Evolutionary conservation across 2,329 filamentous ascomycete genomes (phyloP).

Genomic region (Verruconis gallopava): DNA sequence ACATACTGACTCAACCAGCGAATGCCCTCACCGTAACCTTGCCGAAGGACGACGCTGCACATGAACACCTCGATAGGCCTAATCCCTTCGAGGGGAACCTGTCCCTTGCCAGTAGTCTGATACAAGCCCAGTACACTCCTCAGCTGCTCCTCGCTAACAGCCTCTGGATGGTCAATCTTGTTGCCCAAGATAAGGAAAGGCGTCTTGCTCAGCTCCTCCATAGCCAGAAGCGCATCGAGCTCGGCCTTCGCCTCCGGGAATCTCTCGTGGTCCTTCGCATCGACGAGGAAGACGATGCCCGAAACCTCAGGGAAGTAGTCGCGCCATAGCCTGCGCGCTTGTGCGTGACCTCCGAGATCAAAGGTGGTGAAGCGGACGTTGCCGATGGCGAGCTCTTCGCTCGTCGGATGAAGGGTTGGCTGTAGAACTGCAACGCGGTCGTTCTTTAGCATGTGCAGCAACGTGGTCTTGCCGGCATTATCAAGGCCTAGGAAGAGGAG

Average conservation of each 20-base stretch:
- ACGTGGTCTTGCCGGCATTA: conserved; percentile 88
- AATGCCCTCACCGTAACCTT: conserved; percentile 28
- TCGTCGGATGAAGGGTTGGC: conserved; percentile 81
- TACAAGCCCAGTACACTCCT: conserved; percentile 85
- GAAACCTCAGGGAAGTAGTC: conserved; percentile 95
- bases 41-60: conserved; percentile 8
- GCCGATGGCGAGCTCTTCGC: conserved; percentile 40
- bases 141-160: conserved; percentile 83
- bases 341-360: conserved; percentile 60
- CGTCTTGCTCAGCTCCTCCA: conserved; percentile 94
- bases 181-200: conserved; percentile 95
- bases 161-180: conserved; percentile 98
- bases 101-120: conserved; percentile 93
- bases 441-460: conserved; percentile 94
- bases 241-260: conserved; percentile 91
- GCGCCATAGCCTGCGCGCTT: conserved; percentile 89
- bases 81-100: conserved; percentile 83
- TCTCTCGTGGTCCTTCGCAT: conserved; percentile 93
- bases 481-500: conserved; percentile 83
- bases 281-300: conserved; percentile 91
- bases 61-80: conserved; percentile 84
- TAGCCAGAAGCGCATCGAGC: conserved; percentile 70
- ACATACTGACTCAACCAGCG: conserved; percentile 31
- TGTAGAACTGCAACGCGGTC: conserved; percentile 84
- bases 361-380: conserved; percentile 81